Percentiles rank a stretch among this genome's conserved stretches.
phyloP scores from a whole-genome alignment of 176 grass and related monocot genomes.

The Aechmea fasciata region DNA sequence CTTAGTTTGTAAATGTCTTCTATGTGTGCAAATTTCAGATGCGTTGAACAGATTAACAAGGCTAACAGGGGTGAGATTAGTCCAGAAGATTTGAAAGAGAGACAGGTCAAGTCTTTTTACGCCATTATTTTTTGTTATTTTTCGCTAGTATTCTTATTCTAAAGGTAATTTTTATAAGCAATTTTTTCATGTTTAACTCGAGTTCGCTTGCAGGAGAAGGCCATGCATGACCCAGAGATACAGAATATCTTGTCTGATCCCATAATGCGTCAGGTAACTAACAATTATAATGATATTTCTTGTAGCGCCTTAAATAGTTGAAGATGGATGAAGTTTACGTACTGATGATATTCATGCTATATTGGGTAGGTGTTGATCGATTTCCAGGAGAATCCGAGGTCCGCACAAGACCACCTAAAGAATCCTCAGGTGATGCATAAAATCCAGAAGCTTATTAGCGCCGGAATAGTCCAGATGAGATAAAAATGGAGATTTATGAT shows the following conservation, averaged over 20 bases:
- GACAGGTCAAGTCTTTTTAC: conserved; percentile 41
- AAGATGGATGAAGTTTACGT: background rate
- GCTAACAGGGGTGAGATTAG: conserved; percentile 65
- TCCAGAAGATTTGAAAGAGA: conserved; percentile 71
- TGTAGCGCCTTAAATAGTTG: too few relatives aligned
- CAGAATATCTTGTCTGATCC: conserved; percentile 77
- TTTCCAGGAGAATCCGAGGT: conserved; percentile 76
- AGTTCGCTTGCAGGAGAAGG: conserved; percentile 41
- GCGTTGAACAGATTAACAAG: conserved; percentile 69
- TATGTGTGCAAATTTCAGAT: conserved; percentile 27
- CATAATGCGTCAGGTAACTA: conserved; percentile 75
- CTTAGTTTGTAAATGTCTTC: conserved; percentile 1
- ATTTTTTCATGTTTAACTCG: conserved; percentile 14
- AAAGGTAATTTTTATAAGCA: too few relatives aligned
- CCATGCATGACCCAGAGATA: conserved; percentile 92
- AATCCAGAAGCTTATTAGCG: conserved; percentile 72
- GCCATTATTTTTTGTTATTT: background rate
- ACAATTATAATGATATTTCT: background rate
- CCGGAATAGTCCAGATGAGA: conserved; percentile 77
- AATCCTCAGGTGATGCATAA: conserved; percentile 78
- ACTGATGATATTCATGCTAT: background rate
- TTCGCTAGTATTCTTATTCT: background rate
- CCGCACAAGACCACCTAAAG: conserved; percentile 65
- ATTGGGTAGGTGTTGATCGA: conserved; percentile 53
- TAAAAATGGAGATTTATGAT: conserved; percentile 4